Conservation (phyloP, 345 rosid species). For the Brassica carinata region DNA sequence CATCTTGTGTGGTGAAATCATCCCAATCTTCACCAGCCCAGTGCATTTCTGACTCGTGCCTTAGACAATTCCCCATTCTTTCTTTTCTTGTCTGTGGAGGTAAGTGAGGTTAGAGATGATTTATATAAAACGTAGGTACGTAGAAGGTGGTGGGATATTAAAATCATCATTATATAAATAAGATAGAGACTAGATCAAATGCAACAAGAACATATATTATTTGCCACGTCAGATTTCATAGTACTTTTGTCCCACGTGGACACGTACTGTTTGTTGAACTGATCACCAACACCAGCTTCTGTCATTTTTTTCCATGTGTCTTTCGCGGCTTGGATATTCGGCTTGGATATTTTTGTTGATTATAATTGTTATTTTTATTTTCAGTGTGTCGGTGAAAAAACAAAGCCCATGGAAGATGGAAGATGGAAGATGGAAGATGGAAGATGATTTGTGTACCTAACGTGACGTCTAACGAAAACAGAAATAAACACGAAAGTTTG, state of each 20-base stretch:
- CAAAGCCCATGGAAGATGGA: not conserved
- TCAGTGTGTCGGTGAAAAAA: constrained; percentile 8
- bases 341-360: constrained; percentile 15
- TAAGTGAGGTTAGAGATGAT: not conserved
- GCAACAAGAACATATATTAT: constrained; percentile 9
- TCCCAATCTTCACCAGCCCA: constrained; percentile 49
- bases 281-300: constrained; percentile 33
- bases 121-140: constrained; percentile 31
- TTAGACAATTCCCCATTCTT: constrained; percentile 43
- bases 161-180: not conserved
- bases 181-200: constrained; percentile 19
- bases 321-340: constrained; percentile 17
- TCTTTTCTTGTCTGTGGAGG: not conserved
- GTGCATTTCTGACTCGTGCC: constrained; percentile 41
- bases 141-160: constrained; percentile 34
- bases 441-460: not conserved
- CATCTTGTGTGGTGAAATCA: constrained; percentile 22
- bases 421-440: not conserved
- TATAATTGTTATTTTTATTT: not conserved
- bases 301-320: constrained; percentile 23
- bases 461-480: constrained; percentile 26
- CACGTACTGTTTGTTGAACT: constrained; percentile 35
- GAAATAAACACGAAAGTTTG: constrained; percentile 2
- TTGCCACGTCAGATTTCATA: constrained; percentile 24
- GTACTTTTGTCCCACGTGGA: constrained; percentile 34